Conservation (phyloP, 805 yeast species). For the Candida maris region DNA sequence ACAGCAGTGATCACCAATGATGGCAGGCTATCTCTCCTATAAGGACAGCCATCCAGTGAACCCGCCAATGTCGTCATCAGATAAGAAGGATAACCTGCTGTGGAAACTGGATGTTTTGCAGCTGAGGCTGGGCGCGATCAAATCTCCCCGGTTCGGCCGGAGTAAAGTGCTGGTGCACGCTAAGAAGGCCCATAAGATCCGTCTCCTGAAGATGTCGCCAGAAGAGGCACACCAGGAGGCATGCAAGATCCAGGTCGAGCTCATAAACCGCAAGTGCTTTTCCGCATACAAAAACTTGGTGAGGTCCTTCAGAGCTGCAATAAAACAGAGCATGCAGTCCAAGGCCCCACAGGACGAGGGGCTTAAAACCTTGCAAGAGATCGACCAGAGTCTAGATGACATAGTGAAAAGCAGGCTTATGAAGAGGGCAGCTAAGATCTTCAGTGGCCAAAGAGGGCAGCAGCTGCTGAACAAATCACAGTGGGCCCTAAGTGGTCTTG, state of each 20-base stretch:
- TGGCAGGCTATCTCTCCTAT: no score
- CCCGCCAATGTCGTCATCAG: neutral
- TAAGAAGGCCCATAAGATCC: constrained; percentile 35
- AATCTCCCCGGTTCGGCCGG: constrained; percentile 47
- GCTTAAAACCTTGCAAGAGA: constrained; percentile 4
- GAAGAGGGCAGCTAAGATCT: constrained; percentile 21
- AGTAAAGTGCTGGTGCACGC: constrained; percentile 47
- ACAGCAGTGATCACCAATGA: no score
- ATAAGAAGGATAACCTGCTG: constrained; percentile 37
- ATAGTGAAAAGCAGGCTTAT: constrained; percentile 21
- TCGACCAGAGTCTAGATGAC: constrained; percentile 16
- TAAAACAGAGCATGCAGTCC: constrained; percentile 16
- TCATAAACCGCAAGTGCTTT: constrained; percentile 48
- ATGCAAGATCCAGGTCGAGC: constrained; percentile 38
- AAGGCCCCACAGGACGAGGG: constrained; percentile 9
- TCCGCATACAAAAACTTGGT: constrained; percentile 39
- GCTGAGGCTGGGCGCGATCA: constrained; percentile 38
- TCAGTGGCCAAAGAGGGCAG: constrained; percentile 12
- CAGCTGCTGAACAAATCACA: constrained; percentile 29
- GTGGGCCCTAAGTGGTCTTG: constrained; percentile 29
- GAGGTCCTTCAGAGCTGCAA: constrained; percentile 33
- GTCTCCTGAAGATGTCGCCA: constrained; percentile 32
- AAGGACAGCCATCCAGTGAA: no score
- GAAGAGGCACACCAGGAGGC: constrained; percentile 46
- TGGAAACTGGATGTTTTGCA: constrained; percentile 60